These are phyloP conservation scores for Themeda triandra DNA, from an alignment of 176 grass and related monocot species.

Conservation along the genomic window DNA sequence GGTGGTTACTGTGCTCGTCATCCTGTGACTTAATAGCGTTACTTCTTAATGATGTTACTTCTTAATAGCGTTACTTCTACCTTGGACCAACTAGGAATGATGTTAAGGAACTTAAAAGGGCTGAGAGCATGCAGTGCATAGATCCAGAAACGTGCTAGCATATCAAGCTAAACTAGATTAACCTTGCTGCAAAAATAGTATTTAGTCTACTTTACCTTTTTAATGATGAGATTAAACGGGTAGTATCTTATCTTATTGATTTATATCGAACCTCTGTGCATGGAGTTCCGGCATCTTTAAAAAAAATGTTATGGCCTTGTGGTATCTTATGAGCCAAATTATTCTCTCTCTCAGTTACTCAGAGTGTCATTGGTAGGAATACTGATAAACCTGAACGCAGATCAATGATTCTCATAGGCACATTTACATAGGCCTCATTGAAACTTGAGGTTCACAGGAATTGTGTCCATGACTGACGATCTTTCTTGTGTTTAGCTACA, in stretches of 20 bases:
- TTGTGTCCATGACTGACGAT: not conserved
- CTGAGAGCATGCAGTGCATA: not conserved
- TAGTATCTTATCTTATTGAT: too few relatives aligned
- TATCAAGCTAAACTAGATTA: not conserved
- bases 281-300: too few relatives aligned
- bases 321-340: not conserved
- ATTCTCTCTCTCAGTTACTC: not conserved
- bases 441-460: not conserved
- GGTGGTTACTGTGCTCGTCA: not conserved
- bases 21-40: too few relatives aligned
- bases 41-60: too few relatives aligned
- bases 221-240: too few relatives aligned
- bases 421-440: not conserved
- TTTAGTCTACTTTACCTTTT: too few relatives aligned
- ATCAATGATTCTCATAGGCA: not conserved
- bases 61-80: not conserved
- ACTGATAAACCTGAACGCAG: not conserved
- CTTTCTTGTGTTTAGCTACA: not conserved
- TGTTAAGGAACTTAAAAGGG: not conserved
- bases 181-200: not conserved
- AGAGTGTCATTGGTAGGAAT: not conserved
- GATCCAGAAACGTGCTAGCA: slow-evolving; percentile 8
- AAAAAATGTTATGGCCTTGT: not conserved
- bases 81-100: not conserved
- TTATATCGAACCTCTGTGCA: too few relatives aligned